Base-by-base conservation (phyloP, 768 basidiomycete species). In the Xanthoconium purpureum region DNA sequence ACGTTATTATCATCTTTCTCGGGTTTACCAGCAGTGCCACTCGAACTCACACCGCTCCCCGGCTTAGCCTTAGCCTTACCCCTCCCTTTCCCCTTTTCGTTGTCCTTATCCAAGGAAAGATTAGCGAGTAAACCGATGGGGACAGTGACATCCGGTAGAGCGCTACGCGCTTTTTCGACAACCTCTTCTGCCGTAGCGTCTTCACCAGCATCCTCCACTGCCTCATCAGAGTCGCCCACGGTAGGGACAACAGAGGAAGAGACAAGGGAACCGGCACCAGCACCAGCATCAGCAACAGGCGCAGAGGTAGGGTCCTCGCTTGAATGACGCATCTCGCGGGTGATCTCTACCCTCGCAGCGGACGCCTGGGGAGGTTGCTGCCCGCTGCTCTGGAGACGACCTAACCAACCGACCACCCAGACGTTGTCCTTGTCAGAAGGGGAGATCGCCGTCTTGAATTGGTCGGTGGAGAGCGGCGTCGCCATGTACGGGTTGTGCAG, bases 401-500 rank as follows among this genome's bases (percentile, higher is more conserved):
- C 85, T 53, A 91, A 77, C 88, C 88, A 91, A 10, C 82, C 85
- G 17, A 87, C 71, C 33, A 89, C 80, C 55, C 83, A 82, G 33
- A 79, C 71, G 55, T 89, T 89, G 61, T 82, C 81, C 50, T 80
- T 78, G 63, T 91, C 89, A 6, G 85, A 84, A 4, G 88, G 85
- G 0, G 88, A 87, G 0, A 87, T 88, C 6, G 89, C 88, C 80
- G 85, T 80, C 38, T 85, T 80, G 65, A 90, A 91, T 3, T 89
- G 87, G 6, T 86, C 87, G 58, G 90, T 89, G 2, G 88, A 84
- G 51, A 91, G 77, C 6, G 89, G 89, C 0, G 88, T 91, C 9
- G 89, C 88, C 47, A 82, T 74, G 68, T 89, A 91, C 2, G 89
- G 89, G 60, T 91, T 91, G 62, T 91, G 89, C 33, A 91, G 70